Evolutionary conservation across 106 monocot species (phyloP).

Genomic region (Gastrodia elata): DNA sequence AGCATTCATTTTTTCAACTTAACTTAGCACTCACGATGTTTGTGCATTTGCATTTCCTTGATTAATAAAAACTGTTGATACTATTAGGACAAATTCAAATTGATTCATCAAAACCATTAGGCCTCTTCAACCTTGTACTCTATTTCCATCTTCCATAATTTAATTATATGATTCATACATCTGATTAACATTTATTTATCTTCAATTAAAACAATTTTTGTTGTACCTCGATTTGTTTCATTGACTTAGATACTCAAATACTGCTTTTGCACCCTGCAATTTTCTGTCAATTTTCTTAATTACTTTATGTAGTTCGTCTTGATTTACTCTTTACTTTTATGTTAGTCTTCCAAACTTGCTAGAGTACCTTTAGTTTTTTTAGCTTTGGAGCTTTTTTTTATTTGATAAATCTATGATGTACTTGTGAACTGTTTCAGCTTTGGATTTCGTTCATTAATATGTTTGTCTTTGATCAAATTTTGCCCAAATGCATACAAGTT

Average conservation of each 20-base stretch:
- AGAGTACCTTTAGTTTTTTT: background rate
- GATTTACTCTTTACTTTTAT: too few relatives aligned
- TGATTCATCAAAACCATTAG: background rate
- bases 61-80: background rate
- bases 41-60: background rate
- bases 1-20: background rate
- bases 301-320: background rate
- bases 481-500: too few relatives aligned
- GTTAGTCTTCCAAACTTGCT: background rate
- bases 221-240: background rate
- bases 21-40: background rate
- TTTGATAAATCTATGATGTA: too few relatives aligned
- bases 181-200: background rate
- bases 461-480: background rate
- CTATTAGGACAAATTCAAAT: background rate
- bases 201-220: background rate
- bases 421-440: background rate
- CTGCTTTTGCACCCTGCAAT: background rate
- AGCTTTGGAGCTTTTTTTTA: too few relatives aligned
- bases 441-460: background rate
- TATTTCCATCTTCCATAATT: background rate
- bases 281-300: background rate
- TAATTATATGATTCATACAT: background rate
- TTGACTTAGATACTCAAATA: background rate
- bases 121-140: background rate